Conservation (phyloP, 2,329 filamentous ascomycete genomes). For the Microascus cirrosus region DNA sequence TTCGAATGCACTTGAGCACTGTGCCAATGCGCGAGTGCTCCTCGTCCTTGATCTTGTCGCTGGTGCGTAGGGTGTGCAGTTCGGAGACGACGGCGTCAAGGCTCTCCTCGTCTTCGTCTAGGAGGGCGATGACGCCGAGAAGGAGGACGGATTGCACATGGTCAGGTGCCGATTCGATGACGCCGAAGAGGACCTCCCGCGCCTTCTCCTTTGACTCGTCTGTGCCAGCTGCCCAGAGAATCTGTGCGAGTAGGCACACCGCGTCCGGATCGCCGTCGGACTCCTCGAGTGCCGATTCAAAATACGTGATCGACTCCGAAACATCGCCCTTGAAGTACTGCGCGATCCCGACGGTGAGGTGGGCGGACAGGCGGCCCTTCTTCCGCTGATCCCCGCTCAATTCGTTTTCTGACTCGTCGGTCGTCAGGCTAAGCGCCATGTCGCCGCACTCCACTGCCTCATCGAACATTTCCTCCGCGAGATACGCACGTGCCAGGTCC, state of each 20-base stretch:
- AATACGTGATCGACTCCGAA: slow-evolving; percentile 63
- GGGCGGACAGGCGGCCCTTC: slow-evolving; percentile 69
- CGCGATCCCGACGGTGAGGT: slow-evolving; percentile 76
- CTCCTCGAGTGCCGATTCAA: slow-evolving; percentile 69
- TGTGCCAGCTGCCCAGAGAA: slow-evolving; percentile 82
- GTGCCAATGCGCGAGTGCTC: slow-evolving; percentile 63
- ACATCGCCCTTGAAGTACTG: slow-evolving; percentile 60
- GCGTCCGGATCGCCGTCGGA: slow-evolving; percentile 69
- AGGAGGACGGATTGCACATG: slow-evolving; percentile 74
- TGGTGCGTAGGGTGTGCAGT: slow-evolving; percentile 60
- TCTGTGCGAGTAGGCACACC: slow-evolving; percentile 77
- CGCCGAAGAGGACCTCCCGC: slow-evolving; percentile 67
- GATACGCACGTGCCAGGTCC: slow-evolving; percentile 74
- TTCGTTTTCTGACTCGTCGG: slow-evolving; percentile 57
- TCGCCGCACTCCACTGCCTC: slow-evolving; percentile 71
- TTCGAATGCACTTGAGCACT: slow-evolving; percentile 64
- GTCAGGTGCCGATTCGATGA: slow-evolving; percentile 60
- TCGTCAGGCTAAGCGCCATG: slow-evolving; percentile 66
- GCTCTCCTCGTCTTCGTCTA: slow-evolving; percentile 70
- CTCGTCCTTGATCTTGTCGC: slow-evolving; percentile 46
- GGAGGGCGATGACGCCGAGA: slow-evolving; percentile 70
- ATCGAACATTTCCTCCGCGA: slow-evolving; percentile 55
- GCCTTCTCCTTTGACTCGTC: slow-evolving; percentile 65
- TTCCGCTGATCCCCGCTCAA: slow-evolving; percentile 53
- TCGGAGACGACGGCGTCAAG: slow-evolving; percentile 72